Evolutionary conservation across 345 rosid genomes (phyloP).

Genomic region (Microthlaspi erraticum): DNA sequence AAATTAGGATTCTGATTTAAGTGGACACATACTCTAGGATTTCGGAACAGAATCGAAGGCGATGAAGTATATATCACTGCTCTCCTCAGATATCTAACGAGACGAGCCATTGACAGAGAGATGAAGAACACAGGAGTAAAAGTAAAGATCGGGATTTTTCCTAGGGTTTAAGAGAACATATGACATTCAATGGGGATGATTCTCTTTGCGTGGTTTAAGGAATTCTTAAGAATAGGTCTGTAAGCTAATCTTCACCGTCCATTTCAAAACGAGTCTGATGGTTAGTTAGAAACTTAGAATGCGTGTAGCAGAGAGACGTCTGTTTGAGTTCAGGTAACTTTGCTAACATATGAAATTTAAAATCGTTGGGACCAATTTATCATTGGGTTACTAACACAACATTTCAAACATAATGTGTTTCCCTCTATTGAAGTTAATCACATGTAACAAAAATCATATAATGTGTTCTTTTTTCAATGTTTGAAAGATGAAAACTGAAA

Average conservation of each 20-base stretch:
- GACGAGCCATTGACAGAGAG: conserved; percentile 46
- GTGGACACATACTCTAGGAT: conserved; percentile 9
- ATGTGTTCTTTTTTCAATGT: conserved; percentile 17
- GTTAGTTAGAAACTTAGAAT: conserved; percentile 15
- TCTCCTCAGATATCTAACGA: conserved; percentile 45
- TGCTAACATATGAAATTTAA: too few species aligned
- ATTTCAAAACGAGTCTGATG: conserved; percentile 9
- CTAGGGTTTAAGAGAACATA: conserved; percentile 37
- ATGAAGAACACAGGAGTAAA: conserved; percentile 7
- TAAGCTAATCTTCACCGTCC: conserved; percentile 41
- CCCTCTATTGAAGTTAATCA: conserved; percentile 46
- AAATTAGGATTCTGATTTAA: not conserved
- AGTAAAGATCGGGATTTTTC: not conserved
- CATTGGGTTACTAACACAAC: not conserved
- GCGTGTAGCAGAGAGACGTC: conserved; percentile 47
- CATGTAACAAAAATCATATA: conserved; percentile 49
- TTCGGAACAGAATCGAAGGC: conserved; percentile 13
- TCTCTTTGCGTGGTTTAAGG: not conserved
- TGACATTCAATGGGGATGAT: not conserved
- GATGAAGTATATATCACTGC: conserved; percentile 24
- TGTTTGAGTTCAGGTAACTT: too few species aligned
- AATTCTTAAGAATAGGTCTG: not conserved
- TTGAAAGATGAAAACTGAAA: conserved; percentile 37
- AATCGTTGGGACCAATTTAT: not conserved
- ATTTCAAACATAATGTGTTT: conserved; percentile 36